Base-by-base conservation (phyloP, 306 rosid genomes). In the Ormosia semicastrata region DNA sequence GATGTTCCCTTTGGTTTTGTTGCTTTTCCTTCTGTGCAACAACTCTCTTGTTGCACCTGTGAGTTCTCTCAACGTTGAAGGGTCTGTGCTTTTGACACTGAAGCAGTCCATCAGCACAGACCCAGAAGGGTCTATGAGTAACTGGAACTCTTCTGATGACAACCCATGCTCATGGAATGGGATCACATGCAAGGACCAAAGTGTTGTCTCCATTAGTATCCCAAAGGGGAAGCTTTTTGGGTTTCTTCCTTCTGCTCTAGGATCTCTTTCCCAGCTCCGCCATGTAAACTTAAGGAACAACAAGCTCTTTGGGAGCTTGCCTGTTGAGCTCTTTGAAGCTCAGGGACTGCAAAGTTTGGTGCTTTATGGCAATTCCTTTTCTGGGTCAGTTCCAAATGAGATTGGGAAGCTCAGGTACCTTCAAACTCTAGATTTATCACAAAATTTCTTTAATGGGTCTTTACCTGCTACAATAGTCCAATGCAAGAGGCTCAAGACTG, bases 101-200 rank as follows among this genome's bases (percentile, higher is more conserved):
- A 92, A 87, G 76, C 86, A 66, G 58, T 76, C 91, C 83, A 79
- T 90, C 75, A 77, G 86, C 30, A 17, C 78, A 49, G 97, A 92
- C 88, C 97, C 97, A 66, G 85, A 87, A 46, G 81, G 82, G 76
- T 85, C 85, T 71, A 1, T 92, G 75, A 83, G 87, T 52, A 89
- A 90, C 86, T 92, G 97, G 97, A 92, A 92, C 85, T 82, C 84
- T 75, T 90, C 94, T 24, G 94, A 92, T 76, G 79, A 65, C 46
- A 89, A 54, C 66, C 97, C 97, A 5, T 92, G 97, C 80, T 36
- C 86, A 18, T 92, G 97, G 97, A 90, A 84, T 77, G 97, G 97
- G 18, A 68, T 92, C 36, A 79, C 92, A 81, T 92, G 97, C 93
- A 83, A 83, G 63, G 89, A 86, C 11, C 89, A 75, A 34, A 86